Evolutionary conservation across 352 stramenopile genomes (phyloP).

Genomic region (Pythium utonaiense): DNA sequence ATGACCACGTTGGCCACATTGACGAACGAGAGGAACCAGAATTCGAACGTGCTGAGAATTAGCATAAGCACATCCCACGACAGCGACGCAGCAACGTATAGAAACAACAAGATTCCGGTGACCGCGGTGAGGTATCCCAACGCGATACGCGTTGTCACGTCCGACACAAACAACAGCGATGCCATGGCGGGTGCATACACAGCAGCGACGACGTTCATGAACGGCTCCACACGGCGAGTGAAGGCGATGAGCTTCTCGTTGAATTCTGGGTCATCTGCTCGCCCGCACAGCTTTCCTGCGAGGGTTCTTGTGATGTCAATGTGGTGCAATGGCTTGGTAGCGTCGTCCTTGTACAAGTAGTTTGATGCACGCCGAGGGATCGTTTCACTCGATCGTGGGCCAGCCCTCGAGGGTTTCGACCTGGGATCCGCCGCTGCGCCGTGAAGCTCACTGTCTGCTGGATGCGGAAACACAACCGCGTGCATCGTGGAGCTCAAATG

Average conservation of each 20-base stretch:
- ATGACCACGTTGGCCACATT: conserved; percentile 18
- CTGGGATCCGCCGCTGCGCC: too few relatives aligned
- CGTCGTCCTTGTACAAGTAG: conserved; percentile 12
- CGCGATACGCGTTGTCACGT: not conserved
- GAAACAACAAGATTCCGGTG: not conserved
- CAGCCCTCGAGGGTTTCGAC: too few relatives aligned
- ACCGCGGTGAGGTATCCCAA: conserved; percentile 10
- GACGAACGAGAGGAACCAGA: conserved; percentile 21
- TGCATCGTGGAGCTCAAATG: too few relatives aligned
- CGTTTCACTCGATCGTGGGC: too few relatives aligned
- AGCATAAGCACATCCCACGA: conserved; percentile 19
- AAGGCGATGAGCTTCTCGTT: conserved; percentile 6
- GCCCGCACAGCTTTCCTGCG: conserved; percentile 10
- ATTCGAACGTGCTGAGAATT: conserved; percentile 14
- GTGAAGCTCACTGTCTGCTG: too few relatives aligned
- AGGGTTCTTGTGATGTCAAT: conserved; percentile 15
- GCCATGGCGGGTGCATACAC: conserved; percentile 1
- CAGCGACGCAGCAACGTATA: conserved; percentile 11
- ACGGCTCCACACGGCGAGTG: not conserved
- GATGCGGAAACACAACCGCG: too few relatives aligned
- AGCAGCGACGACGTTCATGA: not conserved
- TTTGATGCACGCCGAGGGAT: too few relatives aligned
- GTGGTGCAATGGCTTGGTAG: not conserved
- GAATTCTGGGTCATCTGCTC: conserved; percentile 9
- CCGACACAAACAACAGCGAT: conserved; percentile 12